phyloP scores from a whole-genome alignment of 768 basidiomycete genomes.

The Pleurotus sapidus region DNA sequence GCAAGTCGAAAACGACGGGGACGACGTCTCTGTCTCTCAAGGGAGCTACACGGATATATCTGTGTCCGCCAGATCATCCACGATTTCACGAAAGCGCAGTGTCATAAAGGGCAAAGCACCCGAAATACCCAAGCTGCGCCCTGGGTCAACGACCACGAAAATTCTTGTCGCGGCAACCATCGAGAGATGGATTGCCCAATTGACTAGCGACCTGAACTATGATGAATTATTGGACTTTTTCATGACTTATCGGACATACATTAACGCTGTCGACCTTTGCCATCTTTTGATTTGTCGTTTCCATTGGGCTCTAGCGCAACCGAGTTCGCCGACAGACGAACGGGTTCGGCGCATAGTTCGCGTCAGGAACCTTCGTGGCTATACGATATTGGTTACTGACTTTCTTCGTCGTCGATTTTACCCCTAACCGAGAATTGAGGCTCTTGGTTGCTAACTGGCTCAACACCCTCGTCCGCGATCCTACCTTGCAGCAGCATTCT shows the following conservation, averaged over 20 bases:
- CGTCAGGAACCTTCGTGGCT: constrained; percentile 88
- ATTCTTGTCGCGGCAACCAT: constrained; percentile 88
- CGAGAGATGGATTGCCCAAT: constrained; percentile 90
- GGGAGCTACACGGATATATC: constrained; percentile 35
- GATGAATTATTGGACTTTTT: constrained; percentile 90
- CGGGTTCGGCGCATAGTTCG: constrained; percentile 74
- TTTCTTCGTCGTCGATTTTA: constrained; percentile 87
- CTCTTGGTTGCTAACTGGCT: constrained; percentile 74
- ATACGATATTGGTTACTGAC: constrained; percentile 89
- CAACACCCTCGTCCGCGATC: constrained; percentile 72
- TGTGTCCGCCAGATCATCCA: constrained; percentile 31
- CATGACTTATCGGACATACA: constrained; percentile 87
- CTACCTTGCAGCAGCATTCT: constrained; percentile 58
- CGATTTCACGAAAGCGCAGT: constrained; percentile 33
- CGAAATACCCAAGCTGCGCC: constrained; percentile 22
- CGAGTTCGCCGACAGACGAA: constrained; percentile 56
- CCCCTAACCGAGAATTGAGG: constrained; percentile 76
- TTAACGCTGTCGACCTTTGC: constrained; percentile 75
- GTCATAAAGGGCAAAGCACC: constrained; percentile 25
- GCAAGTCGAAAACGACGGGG: constrained; percentile 27
- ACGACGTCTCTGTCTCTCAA: constrained; percentile 36
- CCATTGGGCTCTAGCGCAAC: constrained; percentile 75
- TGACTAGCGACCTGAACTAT: constrained; percentile 83
- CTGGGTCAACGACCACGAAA: constrained; percentile 30
- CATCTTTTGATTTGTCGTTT: constrained; percentile 84